Percentiles rank a stretch among this genome's conserved stretches.
phyloP scores from a whole-genome alignment of 495 filamentous ascomycete genomes.

The Coniosporium apollinis region DNA sequence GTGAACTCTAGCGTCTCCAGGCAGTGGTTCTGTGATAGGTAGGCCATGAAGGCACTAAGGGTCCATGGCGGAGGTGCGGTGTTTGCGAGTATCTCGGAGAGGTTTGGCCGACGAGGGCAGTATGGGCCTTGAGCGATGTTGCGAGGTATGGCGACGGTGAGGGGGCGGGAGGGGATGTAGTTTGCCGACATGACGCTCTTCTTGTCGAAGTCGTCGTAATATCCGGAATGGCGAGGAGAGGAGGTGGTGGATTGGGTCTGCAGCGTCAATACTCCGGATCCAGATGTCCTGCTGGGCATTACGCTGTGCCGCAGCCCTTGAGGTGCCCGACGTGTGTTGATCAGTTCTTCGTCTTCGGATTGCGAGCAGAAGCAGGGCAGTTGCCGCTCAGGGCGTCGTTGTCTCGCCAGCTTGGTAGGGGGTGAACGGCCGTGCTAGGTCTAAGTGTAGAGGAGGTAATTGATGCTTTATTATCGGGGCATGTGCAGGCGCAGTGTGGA shows the following conservation, averaged over 20 bases:
- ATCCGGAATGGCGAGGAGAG: not conserved
- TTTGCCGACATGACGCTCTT: conserved; percentile 35
- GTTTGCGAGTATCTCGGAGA: conserved; percentile 78
- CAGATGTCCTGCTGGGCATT: too few species aligned
- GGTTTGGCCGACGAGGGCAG: conserved; percentile 58
- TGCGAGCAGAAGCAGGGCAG: not conserved
- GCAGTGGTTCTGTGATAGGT: conserved; percentile 94
- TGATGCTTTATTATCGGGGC: too few species aligned
- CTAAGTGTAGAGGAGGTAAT: too few species aligned
- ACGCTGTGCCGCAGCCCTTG: too few species aligned
- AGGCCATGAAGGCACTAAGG: conserved; percentile 87
- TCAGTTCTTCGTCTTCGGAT: too few species aligned
- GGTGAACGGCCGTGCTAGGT: too few species aligned
- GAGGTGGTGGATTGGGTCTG: too few species aligned
- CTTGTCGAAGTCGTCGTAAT: conserved; percentile 23
- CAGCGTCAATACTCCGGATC: too few species aligned
- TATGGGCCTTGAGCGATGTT: conserved; percentile 34
- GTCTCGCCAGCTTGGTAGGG: not conserved
- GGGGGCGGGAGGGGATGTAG: conserved; percentile 34
- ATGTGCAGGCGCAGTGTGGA: too few species aligned
- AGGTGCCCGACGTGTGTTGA: too few species aligned
- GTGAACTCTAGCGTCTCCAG: conserved; percentile 96
- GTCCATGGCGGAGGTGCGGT: conserved; percentile 82
- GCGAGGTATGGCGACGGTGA: conserved; percentile 42
- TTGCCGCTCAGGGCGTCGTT: not conserved